Conservation (phyloP, 805 yeast genomes). For the Debaryomyces hansenii region DNA sequence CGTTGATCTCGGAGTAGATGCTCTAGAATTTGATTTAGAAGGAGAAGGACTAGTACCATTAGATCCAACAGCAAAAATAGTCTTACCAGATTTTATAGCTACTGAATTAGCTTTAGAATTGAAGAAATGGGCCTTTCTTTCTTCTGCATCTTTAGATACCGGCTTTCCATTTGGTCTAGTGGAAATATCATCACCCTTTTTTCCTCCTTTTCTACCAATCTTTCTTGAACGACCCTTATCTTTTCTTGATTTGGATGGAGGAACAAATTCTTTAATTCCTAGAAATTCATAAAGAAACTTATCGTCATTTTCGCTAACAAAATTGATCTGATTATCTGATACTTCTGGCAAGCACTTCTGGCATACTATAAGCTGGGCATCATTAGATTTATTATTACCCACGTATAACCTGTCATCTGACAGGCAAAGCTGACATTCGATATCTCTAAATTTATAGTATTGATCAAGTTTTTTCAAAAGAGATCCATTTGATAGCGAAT, state of each 20-base stretch:
- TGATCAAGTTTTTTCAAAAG: slow-evolving; percentile 48
- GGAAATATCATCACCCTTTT: slow-evolving; percentile 8
- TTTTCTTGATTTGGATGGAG: slow-evolving; percentile 16
- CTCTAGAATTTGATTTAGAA: slow-evolving; percentile 3
- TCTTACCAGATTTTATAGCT: slow-evolving; percentile 37
- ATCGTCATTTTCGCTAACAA: slow-evolving; percentile 48
- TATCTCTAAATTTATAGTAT: slow-evolving; percentile 51
- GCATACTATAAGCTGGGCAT: slow-evolving; percentile 37
- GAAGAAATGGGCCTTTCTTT: slow-evolving; percentile 38
- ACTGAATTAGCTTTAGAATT: slow-evolving; percentile 28
- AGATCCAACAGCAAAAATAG: slow-evolving; percentile 40
- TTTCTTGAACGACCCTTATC: slow-evolving; percentile 36
- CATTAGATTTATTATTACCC: slow-evolving; percentile 8
- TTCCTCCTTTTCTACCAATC: slow-evolving; percentile 24
- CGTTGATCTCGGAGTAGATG: background rate
- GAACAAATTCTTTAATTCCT: slow-evolving; percentile 45
- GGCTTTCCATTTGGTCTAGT: slow-evolving; percentile 10
- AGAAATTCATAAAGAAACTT: slow-evolving; percentile 46
- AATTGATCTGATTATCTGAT: slow-evolving; percentile 12
- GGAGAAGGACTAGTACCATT: slow-evolving; percentile 12
- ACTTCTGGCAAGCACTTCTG: slow-evolving; percentile 37
- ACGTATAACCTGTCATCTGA: slow-evolving; percentile 43
- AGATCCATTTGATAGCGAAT: slow-evolving; percentile 55
- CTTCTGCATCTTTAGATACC: slow-evolving; percentile 27
- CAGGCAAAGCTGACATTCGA: slow-evolving; percentile 48